A percentile compares a stretch with the other conserved stretches of the same genome.
phyloP scores from a whole-genome alignment of 768 basidiomycete genomes.

The Chalciporus piperatus region DNA sequence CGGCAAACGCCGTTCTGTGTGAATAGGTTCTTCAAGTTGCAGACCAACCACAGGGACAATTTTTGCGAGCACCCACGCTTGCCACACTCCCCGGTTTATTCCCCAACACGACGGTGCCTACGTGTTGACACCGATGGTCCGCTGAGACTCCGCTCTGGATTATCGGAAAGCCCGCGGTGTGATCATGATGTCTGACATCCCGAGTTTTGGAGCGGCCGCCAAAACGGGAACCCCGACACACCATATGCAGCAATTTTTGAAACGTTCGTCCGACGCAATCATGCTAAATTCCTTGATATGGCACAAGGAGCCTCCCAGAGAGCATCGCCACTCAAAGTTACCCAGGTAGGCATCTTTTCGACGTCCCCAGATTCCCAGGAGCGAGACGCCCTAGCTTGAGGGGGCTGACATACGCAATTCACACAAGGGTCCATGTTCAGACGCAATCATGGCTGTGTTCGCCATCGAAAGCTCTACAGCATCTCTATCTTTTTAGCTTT shows the following conservation, averaged over 20 bases:
- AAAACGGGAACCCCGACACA: constrained; percentile 2
- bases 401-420: constrained; percentile 31
- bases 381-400: constrained; percentile 9
- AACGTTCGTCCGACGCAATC: constrained; percentile 20
- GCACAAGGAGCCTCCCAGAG: constrained; percentile 5
- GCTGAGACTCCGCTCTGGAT: not conserved
- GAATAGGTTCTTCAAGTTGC: not conserved
- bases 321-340: constrained; percentile 24
- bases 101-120: not conserved
- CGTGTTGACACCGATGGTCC: too few relatives aligned
- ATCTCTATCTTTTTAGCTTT: constrained; percentile 16
- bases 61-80: not conserved
- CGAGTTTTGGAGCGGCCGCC: not conserved
- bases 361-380: not conserved
- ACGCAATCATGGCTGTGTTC: constrained; percentile 26
- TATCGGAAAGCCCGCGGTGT: not conserved
- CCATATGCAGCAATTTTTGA: constrained; percentile 23
- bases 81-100: not conserved
- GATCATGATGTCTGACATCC: not conserved
- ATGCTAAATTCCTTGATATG: constrained; percentile 15
- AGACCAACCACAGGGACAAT: not conserved
- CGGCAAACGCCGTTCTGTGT: constrained; percentile 10
- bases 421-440: constrained; percentile 22
- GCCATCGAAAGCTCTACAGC: constrained; percentile 17
- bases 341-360: constrained; percentile 19